Evolutionary conservation across 2,329 filamentous ascomycete species (phyloP), one percentile per base, ranked within the genome.

Genomic region (Gnomoniopsis sp.): DNA sequence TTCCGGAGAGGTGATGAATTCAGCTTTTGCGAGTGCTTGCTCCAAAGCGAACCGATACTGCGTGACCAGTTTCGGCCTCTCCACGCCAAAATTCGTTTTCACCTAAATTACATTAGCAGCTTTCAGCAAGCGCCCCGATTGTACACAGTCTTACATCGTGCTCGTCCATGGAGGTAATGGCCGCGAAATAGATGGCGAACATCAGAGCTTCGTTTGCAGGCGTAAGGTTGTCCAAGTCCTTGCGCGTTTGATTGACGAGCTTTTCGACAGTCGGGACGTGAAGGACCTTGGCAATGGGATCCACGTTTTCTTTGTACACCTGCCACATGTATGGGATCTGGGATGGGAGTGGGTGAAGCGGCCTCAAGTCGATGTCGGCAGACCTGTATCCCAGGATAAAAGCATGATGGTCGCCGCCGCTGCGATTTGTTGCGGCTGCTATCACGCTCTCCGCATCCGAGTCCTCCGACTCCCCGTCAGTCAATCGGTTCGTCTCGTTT

Each of bases 331-430:
- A 82, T 0, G 79, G 79, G 51, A 89, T 86, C 62, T 88, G 86
- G 1, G 84, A 84, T 1, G 86, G 81, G 0, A 85, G 67, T 1
- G 89, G 89, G 65, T 91, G 88, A 15, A 89, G 74, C 46, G 79
- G 76, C 19, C 80, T 74, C 63, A 91, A 74, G 64, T 91, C 83
- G 26, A 90, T 85, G 63, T 83, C 84, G n/a, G 82, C 79, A 1
- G 88, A 91, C 61, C 83, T 86, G 69, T 89, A 90, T 8, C 88
- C 88, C 62, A 92, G 82, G 26, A 92, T 78, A 69, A 90, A 93
- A 23, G 83, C 82, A 56, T 91, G 88, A 63, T 90, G 87, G 60
- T 85, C 82, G n/a, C 74, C 63, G 6, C 70, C 49, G 4, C 70
- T 66, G 19, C 72, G 71, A 22, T 71, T 68, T 30, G 75, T 64